Evolutionary conservation across 78 protist genomes (phyloP).

Genomic region (Pigoraptor vietnamica): DNA sequence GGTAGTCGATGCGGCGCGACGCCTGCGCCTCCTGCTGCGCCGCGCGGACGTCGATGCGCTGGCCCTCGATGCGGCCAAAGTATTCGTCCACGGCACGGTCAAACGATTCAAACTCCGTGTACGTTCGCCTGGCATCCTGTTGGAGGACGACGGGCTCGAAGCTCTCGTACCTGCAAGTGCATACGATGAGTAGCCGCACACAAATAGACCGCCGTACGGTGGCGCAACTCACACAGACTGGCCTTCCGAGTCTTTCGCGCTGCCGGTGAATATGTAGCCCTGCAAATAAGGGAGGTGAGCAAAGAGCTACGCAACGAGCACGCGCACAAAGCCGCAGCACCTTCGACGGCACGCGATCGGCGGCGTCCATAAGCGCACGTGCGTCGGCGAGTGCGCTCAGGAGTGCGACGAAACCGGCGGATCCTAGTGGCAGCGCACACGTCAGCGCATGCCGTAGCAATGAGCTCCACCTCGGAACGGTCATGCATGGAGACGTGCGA

Average conservation of each 20-base stretch:
- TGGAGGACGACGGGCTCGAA: background rate
- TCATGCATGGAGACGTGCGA: no score
- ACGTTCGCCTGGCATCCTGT: background rate
- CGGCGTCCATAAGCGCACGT: background rate
- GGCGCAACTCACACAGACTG: background rate
- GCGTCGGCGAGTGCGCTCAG: background rate
- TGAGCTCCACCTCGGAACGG: no score
- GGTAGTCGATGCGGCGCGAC: slow-evolving; percentile 62
- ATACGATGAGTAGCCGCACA: no score
- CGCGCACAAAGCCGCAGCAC: background rate
- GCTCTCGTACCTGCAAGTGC: background rate
- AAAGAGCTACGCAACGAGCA: background rate
- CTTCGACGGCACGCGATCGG: background rate
- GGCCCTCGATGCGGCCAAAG: slow-evolving; percentile 72
- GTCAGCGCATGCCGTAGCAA: no score
- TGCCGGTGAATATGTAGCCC: background rate
- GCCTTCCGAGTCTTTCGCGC: background rate
- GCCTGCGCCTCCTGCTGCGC: slow-evolving; percentile 42
- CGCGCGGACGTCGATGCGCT: slow-evolving; percentile 57
- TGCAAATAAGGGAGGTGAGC: background rate
- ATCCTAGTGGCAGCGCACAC: no score
- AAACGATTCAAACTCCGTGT: slow-evolving; percentile 35
- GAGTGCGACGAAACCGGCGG: background rate
- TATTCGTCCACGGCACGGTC: slow-evolving; percentile 81
- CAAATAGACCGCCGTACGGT: no score